Percentiles rank a stretch among this genome's conserved stretches.
Evolutionary conservation across 2,329 filamentous ascomycete genomes (phyloP).

Genomic region (Pseudogymnoascus sp.): DNA sequence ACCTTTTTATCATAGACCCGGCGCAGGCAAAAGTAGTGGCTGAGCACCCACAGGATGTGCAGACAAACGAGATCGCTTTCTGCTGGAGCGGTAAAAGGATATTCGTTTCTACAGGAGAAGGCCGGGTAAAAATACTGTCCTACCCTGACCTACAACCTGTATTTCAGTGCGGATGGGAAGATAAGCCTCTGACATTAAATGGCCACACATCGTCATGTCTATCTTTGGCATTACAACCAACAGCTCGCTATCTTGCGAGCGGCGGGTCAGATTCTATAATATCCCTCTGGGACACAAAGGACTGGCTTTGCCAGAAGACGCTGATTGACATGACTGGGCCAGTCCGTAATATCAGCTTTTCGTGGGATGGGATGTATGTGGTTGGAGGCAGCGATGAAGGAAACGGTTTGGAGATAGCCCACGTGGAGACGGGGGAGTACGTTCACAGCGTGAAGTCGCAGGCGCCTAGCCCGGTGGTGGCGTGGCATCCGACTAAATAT

Average conservation of each 20-base stretch:
- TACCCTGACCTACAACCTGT: slow-evolving; percentile 57
- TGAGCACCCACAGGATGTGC: slow-evolving; percentile 51
- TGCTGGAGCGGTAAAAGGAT: slow-evolving; percentile 65
- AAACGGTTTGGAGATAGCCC: slow-evolving; percentile 59
- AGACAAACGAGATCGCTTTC: slow-evolving; percentile 68
- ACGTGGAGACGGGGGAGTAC: slow-evolving; percentile 66
- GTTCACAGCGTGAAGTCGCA: slow-evolving; percentile 64
- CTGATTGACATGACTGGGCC: slow-evolving; percentile 62
- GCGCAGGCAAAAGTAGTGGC: slow-evolving; percentile 47
- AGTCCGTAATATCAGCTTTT: slow-evolving; percentile 64
- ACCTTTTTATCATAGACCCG: slow-evolving; percentile 55
- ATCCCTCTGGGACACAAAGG: slow-evolving; percentile 67
- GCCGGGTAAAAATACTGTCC: slow-evolving; percentile 60
- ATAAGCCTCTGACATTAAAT: slow-evolving; percentile 52
- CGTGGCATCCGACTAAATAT: slow-evolving; percentile 71
- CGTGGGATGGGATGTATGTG: slow-evolving; percentile 69
- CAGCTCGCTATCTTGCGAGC: slow-evolving; percentile 63
- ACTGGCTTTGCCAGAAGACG: slow-evolving; percentile 69
- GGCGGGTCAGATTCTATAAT: slow-evolving; percentile 70
- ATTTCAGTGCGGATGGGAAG: slow-evolving; percentile 35
- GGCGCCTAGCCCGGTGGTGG: slow-evolving; percentile 56
- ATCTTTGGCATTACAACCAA: slow-evolving; percentile 61
- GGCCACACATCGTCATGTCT: slow-evolving; percentile 69
- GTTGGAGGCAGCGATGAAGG: slow-evolving; percentile 69
- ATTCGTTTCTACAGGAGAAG: slow-evolving; percentile 63